phyloP scores from a whole-genome alignment of 2,329 filamentous ascomycete genomes.

The Orbilia ellipsospora region DNA sequence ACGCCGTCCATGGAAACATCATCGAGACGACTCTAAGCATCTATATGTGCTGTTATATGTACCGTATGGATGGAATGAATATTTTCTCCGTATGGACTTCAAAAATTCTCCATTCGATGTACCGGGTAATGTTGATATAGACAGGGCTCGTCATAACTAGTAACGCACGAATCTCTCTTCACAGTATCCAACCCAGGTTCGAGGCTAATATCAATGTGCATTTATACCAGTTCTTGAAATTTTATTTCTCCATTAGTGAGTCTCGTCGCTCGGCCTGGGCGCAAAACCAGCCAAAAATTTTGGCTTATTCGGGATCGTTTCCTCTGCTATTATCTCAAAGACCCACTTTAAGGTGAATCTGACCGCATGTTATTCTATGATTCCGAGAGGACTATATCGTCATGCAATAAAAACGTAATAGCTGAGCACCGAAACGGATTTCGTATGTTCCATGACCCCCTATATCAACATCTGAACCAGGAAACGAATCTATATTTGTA shows the following conservation, averaged over 20 bases:
- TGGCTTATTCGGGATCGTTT: slow-evolving; percentile 26
- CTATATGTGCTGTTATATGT: too few relatives aligned
- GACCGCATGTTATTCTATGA: too few relatives aligned
- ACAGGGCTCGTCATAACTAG: slow-evolving; percentile 34
- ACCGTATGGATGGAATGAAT: slow-evolving; percentile 36
- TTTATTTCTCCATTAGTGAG: slow-evolving; percentile 42
- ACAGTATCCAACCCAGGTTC: slow-evolving; percentile 12
- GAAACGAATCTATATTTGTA: slow-evolving; percentile 16
- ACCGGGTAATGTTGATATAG: slow-evolving; percentile 49
- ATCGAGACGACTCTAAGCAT: too few relatives aligned
- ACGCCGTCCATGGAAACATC: too few relatives aligned
- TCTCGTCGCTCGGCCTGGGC: slow-evolving; percentile 7
- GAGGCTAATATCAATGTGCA: slow-evolving; percentile 4
- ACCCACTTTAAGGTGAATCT: too few relatives aligned
- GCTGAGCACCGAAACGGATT: too few relatives aligned
- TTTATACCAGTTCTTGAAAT: slow-evolving; percentile 29
- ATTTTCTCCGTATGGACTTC: slow-evolving; percentile 41
- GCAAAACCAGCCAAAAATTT: slow-evolving; percentile 11
- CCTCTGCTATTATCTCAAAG: neutral
- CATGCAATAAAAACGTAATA: too few relatives aligned
- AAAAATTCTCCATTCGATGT: slow-evolving; percentile 19
- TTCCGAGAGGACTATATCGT: too few relatives aligned
- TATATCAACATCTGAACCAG: slow-evolving; percentile 25
- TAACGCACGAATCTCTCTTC: slow-evolving; percentile 11
- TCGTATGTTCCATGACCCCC: too few relatives aligned